Base-by-base conservation (phyloP, 768 basidiomycete genomes). In the Grammothele lineata region DNA sequence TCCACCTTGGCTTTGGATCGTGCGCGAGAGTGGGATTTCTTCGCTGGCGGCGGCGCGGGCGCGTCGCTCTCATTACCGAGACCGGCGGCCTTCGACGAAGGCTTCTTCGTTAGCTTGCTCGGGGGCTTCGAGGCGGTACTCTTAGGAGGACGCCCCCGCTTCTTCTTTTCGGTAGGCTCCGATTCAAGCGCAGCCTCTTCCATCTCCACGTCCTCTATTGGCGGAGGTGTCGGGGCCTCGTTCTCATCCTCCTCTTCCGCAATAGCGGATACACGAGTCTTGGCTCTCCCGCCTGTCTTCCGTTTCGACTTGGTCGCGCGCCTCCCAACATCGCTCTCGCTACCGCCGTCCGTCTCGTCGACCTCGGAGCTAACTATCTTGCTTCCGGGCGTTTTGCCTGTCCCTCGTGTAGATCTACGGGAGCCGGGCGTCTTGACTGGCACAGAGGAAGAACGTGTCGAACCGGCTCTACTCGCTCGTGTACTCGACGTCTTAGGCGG, bases 191-290 rank as follows among this genome's bases (percentile, higher is more conserved):
- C 45, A 15, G 23, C 46, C 10, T 35, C 44, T 8, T 37, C 45
- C 34, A 50, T 53, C 40, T 53, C 50, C 33, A 43, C 45, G 33
- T 47, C 43, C 22, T 48, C 59, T 5, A 51, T 54, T 9, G 48
- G 22, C 24, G 11, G 41, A 5, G 22, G 23, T 14, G 5, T 8
- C 10, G n/a, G 3, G 2, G 22, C 50, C 3, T 57, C 57, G 2
- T n/a, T n/a, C 18, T 62, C 63, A 9, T 61, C 62, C 17, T 57
- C 59, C 39, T 62, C 62, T 47, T 65, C 62, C 32, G 59, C 54
- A 44, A 68, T 58, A 37, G 54, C 55, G 9, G 60, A 57, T 2
- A 64, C 62, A 12, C 54, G 50, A 4, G 51, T 50, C 40, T 62
- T 66, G 12, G 45, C 36, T n/a, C 53, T 54, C 40, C 60, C 25